Evolutionary conservation across 2,329 filamentous ascomycete species (phyloP), one percentile per base, ranked within the genome.

Genomic region (Paecilomyces fulvus): DNA sequence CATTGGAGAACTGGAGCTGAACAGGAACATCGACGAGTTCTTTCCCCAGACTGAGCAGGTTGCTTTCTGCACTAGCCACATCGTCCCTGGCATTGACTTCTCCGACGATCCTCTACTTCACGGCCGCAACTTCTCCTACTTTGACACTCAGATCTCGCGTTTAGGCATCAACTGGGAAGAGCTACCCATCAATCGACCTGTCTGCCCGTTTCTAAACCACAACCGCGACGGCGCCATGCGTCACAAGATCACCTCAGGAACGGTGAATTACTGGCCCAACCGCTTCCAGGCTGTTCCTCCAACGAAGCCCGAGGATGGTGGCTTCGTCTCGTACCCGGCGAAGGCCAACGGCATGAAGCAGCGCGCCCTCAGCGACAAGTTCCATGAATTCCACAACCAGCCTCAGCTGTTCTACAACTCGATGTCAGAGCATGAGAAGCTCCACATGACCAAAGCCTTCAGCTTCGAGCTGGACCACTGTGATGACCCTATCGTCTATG

Each of bases 401-500:
- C 88, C 89, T 0, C 88, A 92, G 67, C 77, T 92, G 1, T 94
- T 94, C 76, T 92, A 85, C 76, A 92, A 92, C 76, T 91, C 87
- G 14, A 72, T 92, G 62, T 82, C 83, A 0, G 73, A 79, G 0
- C 75, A 83, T 3, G 89, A 92, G 71, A 84, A 88, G 72, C 65
- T 67, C 11, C 87, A 90, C 67, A 71, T 88, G 14, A 74, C 76
- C 28, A 76, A 75, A 33, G 83, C 87, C 0, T 78, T 89, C 10
- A 77, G 77, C 2, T 90, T 90, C 65, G 87, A 90, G 72, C 76
- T 94, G 1, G 88, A 91, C 65, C 89, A 92, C 70, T 94, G 89
- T 67, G 88, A 92, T 21, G 89, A 94, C 48, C 82, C 85, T 0
- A 70, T 88, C 9, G 88, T 94, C 0, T 92, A 91, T 70, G 81